phyloP scores from a whole-genome alignment of 768 basidiomycete genomes.

The Hysterangium stoloniferum region DNA sequence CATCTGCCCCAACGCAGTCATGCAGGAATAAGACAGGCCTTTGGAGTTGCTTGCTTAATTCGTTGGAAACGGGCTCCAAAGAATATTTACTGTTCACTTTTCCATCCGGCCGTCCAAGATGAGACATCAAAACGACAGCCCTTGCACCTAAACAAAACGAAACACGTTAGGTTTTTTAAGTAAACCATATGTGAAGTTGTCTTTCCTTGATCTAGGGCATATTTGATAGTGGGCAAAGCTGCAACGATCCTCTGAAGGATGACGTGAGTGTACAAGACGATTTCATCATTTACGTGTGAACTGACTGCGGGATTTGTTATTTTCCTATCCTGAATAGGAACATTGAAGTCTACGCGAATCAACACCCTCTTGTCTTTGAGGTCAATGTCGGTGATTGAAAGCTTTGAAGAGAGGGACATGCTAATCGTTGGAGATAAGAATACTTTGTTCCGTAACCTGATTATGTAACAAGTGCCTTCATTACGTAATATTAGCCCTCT shows the following conservation, averaged over 20 bases:
- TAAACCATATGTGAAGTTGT: constrained; percentile 1
- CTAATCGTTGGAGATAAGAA: too few relatives aligned
- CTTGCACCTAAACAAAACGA: constrained; percentile 50
- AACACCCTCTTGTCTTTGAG: constrained; percentile 85
- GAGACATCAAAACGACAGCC: constrained; percentile 90
- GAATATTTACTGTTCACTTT: constrained; percentile 85
- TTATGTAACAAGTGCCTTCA: too few relatives aligned
- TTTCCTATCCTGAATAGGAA: constrained; percentile 81
- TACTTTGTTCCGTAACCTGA: too few relatives aligned
- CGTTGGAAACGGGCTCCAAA: constrained; percentile 75
- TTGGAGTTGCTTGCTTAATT: constrained; percentile 67
- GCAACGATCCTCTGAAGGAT: constrained; percentile 83
- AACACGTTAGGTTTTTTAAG: constrained; percentile 8
- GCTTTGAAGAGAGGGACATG: constrained; percentile 94
- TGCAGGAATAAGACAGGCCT: constrained; percentile 72
- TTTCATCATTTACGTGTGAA: constrained; percentile 15
- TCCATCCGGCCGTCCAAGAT: constrained; percentile 95
- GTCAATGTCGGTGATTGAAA: constrained; percentile 85
- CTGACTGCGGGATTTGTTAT: constrained; percentile 96
- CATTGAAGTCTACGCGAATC: constrained; percentile 95
- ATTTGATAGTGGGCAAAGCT: constrained; percentile 90
- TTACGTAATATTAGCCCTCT: too few relatives aligned
- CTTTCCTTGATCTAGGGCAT: constrained; percentile 79
- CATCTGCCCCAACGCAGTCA: constrained; percentile 81
- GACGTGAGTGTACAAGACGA: constrained; percentile 10